Evolutionary conservation across 2,329 filamentous ascomycete species (phyloP), one percentile per base, ranked within the genome.

Genomic region (Geosmithia morbida): DNA sequence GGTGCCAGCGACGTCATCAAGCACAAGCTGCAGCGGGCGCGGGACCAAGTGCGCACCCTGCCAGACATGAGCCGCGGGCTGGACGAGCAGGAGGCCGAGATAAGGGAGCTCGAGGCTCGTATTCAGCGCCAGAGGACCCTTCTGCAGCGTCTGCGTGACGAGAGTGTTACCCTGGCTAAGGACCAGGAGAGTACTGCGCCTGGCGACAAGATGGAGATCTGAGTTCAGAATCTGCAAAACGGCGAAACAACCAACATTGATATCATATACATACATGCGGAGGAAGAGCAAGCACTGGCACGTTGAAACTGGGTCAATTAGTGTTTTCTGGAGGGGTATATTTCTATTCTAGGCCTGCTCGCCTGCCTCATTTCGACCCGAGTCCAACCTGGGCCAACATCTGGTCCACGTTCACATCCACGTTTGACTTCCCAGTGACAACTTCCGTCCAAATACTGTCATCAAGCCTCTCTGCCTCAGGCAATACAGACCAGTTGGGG

Each of bases 401-500:
- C 52, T 85, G 80, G 20, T 81, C 75, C 1, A 83, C 68, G 7
- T 81, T 75, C 1, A 83, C 68, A 7, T 75, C 77, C 56, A 75
- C 66, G 2, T 74, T 75, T 5, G 75, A 75, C 46, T 75, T 74
- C 8, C 83, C 83, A 10, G 75, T 75, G 11, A 89, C 77, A 11
- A 80, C 69, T 30, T 77, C 73, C 45, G 70, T 75, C 88, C 88
- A 95, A 1, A 83, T 67, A 2, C 75, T 68, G 2, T 82, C 76
- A 0, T 65, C 54, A 13, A 90, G 65, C 20, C 74, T 73, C 48
- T 81, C 67, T 1, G 69, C 69, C 46, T 79, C 72, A 1, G 77
- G 68, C 19, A 97, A 55, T 2, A 87, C 64, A 33, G 70, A 77
- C 87, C 90, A 98, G 59, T 98, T 89, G 2, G 92, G 92, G 59